Conservation (phyloP, 257 asterid genomes). For the Craterostigma plantagineum region DNA sequence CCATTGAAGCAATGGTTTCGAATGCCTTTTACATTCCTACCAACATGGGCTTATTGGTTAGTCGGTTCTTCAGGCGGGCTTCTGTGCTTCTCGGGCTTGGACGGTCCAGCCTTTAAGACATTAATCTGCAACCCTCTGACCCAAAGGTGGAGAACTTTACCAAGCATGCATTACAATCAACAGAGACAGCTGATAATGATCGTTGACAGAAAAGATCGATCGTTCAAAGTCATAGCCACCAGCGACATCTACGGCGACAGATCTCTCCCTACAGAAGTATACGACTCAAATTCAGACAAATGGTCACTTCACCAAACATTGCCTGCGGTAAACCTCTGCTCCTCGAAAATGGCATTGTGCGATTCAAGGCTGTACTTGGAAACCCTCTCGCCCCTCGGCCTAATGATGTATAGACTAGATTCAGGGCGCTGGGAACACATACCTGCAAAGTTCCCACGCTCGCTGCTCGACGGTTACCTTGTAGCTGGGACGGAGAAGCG, state of each 20-base stretch:
- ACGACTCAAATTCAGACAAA: slow-evolving; percentile 56
- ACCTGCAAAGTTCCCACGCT: slow-evolving; percentile 92
- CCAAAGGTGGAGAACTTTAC: slow-evolving; percentile 81
- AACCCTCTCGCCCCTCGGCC: slow-evolving; percentile 88
- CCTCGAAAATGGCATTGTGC: slow-evolving; percentile 95
- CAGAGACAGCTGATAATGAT: slow-evolving; percentile 92
- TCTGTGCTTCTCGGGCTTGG: slow-evolving; percentile 83
- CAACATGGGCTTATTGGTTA: slow-evolving; percentile 89
- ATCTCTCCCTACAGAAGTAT: slow-evolving; percentile 88
- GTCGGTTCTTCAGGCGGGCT: slow-evolving; percentile 99
- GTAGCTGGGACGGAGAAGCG: slow-evolving; percentile 84
- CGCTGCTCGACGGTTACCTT: slow-evolving; percentile 87
- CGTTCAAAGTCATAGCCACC: slow-evolving; percentile 82
- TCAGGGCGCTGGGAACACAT: slow-evolving; percentile 91
- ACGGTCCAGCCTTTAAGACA: slow-evolving; percentile 58
- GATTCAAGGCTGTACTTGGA: slow-evolving; percentile 80
- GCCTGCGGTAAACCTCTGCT: slow-evolving; percentile 94
- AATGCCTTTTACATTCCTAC: slow-evolving; percentile 76
- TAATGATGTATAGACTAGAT: slow-evolving; percentile 83
- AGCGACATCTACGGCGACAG: slow-evolving; percentile 76
- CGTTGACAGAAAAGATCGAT: slow-evolving; percentile 54
- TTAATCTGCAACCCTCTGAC: slow-evolving; percentile 79
- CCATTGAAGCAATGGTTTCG: slow-evolving; percentile 95
- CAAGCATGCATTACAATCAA: slow-evolving; percentile 80
- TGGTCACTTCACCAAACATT: slow-evolving; percentile 87